Evolutionary conservation across 306 rosid species (phyloP), one percentile per base, ranked within the genome.

Genomic region (Rosa persica): DNA sequence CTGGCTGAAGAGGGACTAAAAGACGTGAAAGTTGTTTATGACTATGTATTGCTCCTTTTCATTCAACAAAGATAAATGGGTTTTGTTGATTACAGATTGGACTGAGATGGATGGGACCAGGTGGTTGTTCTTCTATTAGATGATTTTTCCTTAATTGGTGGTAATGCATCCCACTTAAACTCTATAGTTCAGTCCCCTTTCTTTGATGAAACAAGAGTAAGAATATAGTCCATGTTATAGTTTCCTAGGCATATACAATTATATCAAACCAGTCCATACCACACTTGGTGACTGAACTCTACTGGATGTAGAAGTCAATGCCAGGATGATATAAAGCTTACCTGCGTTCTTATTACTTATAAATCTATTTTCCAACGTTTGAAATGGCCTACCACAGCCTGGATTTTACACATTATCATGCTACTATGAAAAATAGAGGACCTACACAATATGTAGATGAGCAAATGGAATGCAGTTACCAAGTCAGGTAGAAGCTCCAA

Each of bases 401-500:
- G 19, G 39, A 58, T 2, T 22, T 36, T 11, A 38, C 15, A 36
- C 0, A 36, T 20, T 38, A 20, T 22, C 65, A 72, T 34, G 49
- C 49, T 52, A 73, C 30, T 51, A 38, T 57, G 49, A 52, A 7
- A 34, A 38, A 8, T 39, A 55, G 11, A 55, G 68, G 52, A 40
- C 22, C 8, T 25, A 75, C 19, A 4, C 23, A 75, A 27, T 67
- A 34, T 6, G n/a, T 62, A 62, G 79, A 12, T 30, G 38, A 61
- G 70, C 19, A 60, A 44, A 20, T 4, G 62, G 62, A 81, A 76
- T n/a, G 61, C 73, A 55, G 68, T 79, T 93, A 95, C 99, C 98
- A 95, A 73, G 80, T 90, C 86, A 47, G 89, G 86, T 67, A 95
- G 96, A 87, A 95, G 94, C 71, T 90, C 88, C 6, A 88, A 87